Conservation (phyloP, 352 stramenopile species). For the Salisapilia sapeloensis region DNA sequence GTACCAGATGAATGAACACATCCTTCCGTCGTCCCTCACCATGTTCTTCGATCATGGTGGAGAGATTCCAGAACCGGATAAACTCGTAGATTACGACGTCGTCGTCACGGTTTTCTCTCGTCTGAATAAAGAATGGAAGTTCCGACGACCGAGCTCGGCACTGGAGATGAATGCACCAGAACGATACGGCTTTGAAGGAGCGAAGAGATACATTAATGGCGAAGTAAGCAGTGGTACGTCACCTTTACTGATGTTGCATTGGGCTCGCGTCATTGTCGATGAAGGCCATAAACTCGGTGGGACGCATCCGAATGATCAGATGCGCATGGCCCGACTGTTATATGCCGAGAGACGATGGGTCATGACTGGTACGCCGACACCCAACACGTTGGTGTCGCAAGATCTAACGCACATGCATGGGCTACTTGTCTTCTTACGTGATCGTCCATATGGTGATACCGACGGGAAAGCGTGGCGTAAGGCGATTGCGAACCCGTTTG, state of each 20-base stretch:
- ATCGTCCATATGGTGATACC: conserved; percentile 65
- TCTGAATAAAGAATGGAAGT: conserved; percentile 45
- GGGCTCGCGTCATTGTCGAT: conserved; percentile 88
- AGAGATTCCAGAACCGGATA: conserved; percentile 16
- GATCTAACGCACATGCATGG: conserved; percentile 83
- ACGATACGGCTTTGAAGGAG: conserved; percentile 46
- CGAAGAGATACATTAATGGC: conserved; percentile 35
- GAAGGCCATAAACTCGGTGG: conserved; percentile 90
- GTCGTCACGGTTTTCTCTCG: conserved; percentile 60
- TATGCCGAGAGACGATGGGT: conserved; percentile 83
- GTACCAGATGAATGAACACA: conserved; percentile 49
- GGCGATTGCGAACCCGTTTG: conserved; percentile 56
- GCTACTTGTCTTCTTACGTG: conserved; percentile 82
- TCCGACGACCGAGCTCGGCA: conserved; percentile 28
- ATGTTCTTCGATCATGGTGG: conserved; percentile 23
- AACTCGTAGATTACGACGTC: conserved; percentile 43
- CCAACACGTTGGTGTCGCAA: conserved; percentile 67
- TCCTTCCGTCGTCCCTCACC: conserved; percentile 11
- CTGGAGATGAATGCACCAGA: conserved; percentile 45
- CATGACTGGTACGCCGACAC: conserved; percentile 95
- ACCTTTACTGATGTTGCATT: conserved; percentile 43
- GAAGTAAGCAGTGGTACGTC: conserved; percentile 28
- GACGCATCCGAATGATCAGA: conserved; percentile 38
- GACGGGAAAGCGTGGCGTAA: conserved; percentile 65
- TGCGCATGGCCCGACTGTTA: conserved; percentile 68